Percentiles rank a stretch among this genome's conserved stretches.
phyloP scores from a whole-genome alignment of 2,329 filamentous ascomycete genomes.

The Scedosporium aurantiacum region DNA sequence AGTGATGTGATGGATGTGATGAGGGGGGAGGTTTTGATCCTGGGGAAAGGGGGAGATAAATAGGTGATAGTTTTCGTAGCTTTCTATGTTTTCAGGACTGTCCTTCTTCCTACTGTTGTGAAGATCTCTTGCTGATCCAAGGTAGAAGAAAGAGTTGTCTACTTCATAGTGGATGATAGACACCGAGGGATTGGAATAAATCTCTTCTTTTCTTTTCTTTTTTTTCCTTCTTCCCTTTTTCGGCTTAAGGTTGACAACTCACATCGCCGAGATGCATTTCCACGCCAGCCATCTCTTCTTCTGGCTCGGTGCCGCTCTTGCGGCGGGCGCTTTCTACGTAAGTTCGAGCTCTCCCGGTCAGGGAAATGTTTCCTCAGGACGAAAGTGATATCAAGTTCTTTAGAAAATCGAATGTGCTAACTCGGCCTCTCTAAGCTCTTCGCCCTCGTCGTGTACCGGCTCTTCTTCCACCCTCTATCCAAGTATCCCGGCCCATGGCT shows the following conservation, averaged over 20 bases:
- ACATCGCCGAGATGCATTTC: conserved; percentile 5
- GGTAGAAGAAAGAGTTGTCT: no score
- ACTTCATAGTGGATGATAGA: no score
- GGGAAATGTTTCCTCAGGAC: not conserved
- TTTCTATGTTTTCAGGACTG: no score
- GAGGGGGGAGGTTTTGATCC: not conserved
- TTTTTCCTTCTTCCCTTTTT: no score
- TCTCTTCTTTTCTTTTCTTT: no score
- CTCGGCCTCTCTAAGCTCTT: conserved; percentile 20
- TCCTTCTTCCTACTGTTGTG: no score
- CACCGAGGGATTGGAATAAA: no score
- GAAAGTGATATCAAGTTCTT: no score
- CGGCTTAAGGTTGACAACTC: no score
- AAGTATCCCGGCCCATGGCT: conserved; percentile 55
- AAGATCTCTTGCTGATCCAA: no score
- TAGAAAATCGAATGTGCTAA: no score
- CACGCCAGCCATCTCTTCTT: conserved; percentile 22
- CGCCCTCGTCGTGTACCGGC: conserved; percentile 39
- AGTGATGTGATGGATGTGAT: not conserved
- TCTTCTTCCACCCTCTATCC: conserved; percentile 54
- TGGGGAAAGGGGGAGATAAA: not conserved
- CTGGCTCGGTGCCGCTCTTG: conserved; percentile 27
- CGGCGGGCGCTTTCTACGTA: conserved; percentile 29
- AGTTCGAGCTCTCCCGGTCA: conserved; percentile 15
- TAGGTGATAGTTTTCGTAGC: no score